Percentiles rank a stretch among this genome's conserved stretches.
Evolutionary conservation across 768 basidiomycete genomes (phyloP).

Genomic region (Serendipita indica): DNA sequence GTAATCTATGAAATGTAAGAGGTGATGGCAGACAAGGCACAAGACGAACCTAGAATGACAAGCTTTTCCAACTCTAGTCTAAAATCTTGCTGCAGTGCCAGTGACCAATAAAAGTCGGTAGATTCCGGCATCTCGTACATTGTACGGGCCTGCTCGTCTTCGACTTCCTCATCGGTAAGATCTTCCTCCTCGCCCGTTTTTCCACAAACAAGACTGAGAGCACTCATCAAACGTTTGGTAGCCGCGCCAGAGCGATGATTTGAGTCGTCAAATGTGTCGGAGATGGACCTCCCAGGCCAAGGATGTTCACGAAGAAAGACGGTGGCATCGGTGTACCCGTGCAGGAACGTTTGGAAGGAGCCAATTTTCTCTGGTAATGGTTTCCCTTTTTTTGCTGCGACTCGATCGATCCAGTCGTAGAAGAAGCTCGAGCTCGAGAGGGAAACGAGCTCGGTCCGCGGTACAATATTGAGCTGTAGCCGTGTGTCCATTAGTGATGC

Average conservation of each 20-base stretch:
- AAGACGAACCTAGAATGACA: conserved; percentile 55
- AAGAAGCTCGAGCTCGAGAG: conserved; percentile 78
- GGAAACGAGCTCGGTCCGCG: conserved; percentile 69
- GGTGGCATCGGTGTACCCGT: conserved; percentile 77
- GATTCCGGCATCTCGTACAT: conserved; percentile 10
- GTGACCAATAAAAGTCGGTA: conserved; percentile 66
- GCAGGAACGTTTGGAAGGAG: conserved; percentile 77
- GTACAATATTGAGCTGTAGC: conserved; percentile 65
- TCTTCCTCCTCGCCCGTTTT: conserved; percentile 64
- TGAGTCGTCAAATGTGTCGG: conserved; percentile 76
- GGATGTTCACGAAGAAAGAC: conserved; percentile 77
- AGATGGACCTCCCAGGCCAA: conserved; percentile 72
- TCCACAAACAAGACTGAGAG: conserved; percentile 71
- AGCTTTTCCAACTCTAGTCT: conserved; percentile 86
- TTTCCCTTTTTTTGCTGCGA: conserved; percentile 68
- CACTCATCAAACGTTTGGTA: conserved; percentile 52
- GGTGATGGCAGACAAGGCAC: not conserved
- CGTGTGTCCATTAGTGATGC: conserved; percentile 70
- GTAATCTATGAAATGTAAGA: conserved; percentile 40
- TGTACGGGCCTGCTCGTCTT: conserved; percentile 17
- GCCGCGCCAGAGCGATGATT: conserved; percentile 53
- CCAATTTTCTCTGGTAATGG: conserved; percentile 77
- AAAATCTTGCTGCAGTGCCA: conserved; percentile 62
- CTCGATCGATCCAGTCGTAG: conserved; percentile 83
- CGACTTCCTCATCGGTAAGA: conserved; percentile 55